Base-by-base conservation (phyloP, 768 basidiomycete genomes). In the Mycena albidolilacea region DNA sequence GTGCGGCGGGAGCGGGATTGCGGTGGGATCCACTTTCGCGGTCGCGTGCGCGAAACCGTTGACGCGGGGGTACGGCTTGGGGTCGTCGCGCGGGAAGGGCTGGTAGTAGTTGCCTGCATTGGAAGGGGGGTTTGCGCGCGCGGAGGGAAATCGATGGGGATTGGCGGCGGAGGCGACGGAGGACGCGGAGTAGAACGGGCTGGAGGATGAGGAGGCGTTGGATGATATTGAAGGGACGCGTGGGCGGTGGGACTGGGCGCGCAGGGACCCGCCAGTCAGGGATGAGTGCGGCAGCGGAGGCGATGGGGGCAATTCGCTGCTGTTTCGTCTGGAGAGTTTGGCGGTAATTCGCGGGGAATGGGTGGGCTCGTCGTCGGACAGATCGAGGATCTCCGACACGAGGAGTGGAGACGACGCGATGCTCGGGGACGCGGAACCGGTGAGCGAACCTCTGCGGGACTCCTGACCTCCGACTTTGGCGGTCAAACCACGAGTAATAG, bases 1-100 rank as follows among this genome's bases (percentile, higher is more conserved):
- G 71, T 90, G 85, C 2, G 92, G 89, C 4, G 92, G 90, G 5
- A 91, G 80, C n/a, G 91, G 91, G 70, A 91, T 86, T 1, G 84
- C 82, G 17, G 85, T 77, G 10, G 91, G 89, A 73, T 92, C 92
- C 38, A 90, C 85, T 74, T 85, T 90, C 39, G 81, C 30, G 30
- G 30, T 30, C 30, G 30, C 30, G 30, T 30, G 30, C 30, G 30
- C 79, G n/a, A 65, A 57, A 17, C 83, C 78, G 43, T 79, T 77
- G 30, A 50, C 37, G 66, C 30, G 75, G 43, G 41, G 75, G 44
- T 71, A 75, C 67, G 79, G 72, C 67, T 77, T 44, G 30, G 73
- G 65, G 50, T 79, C 78, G 50, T 79, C 72, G 43, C 77, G 78
- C 50, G 46, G 79, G 77, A 82, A 82, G 17, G 78, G 78, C 66